phyloP scores from a whole-genome alignment of 345 rosid genomes.

The Bruguiera parviflora region DNA sequence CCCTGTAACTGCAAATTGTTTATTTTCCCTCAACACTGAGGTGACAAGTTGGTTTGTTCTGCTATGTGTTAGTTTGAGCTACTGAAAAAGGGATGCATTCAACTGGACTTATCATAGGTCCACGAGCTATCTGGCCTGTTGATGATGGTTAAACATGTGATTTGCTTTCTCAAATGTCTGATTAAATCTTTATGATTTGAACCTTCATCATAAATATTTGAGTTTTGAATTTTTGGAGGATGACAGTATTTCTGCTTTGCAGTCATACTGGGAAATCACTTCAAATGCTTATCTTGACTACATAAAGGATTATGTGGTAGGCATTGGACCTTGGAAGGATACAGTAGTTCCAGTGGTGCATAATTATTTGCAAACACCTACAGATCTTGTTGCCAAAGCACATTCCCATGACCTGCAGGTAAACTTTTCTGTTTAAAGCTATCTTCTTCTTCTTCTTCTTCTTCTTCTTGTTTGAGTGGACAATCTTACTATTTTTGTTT shows the following conservation, averaged over 20 bases:
- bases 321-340: constrained; percentile 99
- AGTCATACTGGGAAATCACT: constrained; percentile 86
- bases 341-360: constrained; percentile 67
- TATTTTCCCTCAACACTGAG: too few species aligned
- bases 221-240: constrained; percentile 4
- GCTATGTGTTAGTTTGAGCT: neutral
- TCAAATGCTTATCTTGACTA: constrained; percentile 69
- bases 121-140: too few species aligned
- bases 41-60: neutral
- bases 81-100: neutral
- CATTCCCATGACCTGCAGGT: constrained; percentile 82
- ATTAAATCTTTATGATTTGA: constrained; percentile 2
- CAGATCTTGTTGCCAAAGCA: constrained; percentile 87
- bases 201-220: neutral
- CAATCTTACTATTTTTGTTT: neutral
- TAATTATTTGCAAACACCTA: constrained; percentile 57
- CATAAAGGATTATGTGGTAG: constrained; percentile 73
- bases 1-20: neutral
- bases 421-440: neutral
- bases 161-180: neutral
- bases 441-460: neutral
- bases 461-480: too few species aligned
- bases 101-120: neutral
- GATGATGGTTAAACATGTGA: too few species aligned
- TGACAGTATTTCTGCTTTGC: constrained; percentile 27